Evolutionary conservation across 352 stramenopile genomes (phyloP).

Genomic region (Globisporangium emineosum): DNA sequence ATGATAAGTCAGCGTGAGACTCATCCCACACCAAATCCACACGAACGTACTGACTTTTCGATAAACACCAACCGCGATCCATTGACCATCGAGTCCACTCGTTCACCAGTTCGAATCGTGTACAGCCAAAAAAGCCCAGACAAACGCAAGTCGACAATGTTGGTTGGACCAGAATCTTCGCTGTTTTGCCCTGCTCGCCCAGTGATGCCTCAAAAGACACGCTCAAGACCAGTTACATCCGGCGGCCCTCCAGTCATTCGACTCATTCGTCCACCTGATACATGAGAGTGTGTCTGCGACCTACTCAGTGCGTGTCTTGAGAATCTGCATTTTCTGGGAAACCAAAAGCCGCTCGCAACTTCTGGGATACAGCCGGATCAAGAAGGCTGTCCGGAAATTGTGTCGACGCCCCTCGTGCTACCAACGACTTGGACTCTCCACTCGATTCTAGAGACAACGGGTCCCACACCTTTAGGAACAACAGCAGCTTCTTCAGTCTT

Average conservation of each 20-base stretch:
- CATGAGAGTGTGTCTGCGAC: neutral
- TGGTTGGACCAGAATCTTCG: neutral
- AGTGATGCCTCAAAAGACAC: conserved; percentile 7
- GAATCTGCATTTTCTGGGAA: conserved; percentile 17
- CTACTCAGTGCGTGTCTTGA: neutral
- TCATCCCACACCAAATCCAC: neutral
- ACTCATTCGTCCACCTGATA: conserved; percentile 34
- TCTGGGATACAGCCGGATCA: conserved; percentile 14
- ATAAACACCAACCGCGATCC: neutral
- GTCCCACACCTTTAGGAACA: conserved; percentile 61
- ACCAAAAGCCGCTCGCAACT: conserved; percentile 35
- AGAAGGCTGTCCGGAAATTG: conserved; percentile 39
- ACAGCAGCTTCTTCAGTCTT: conserved; percentile 44
- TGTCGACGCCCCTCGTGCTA: conserved; percentile 26
- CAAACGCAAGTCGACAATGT: neutral
- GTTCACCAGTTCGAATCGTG: conserved; percentile 17
- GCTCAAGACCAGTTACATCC: conserved; percentile 34
- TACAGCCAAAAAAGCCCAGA: conserved; percentile 14
- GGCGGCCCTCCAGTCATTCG: conserved; percentile 40
- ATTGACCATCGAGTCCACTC: neutral
- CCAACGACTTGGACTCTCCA: conserved; percentile 21
- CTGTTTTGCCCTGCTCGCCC: conserved; percentile 13
- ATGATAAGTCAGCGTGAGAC: conserved; percentile 25
- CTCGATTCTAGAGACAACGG: conserved; percentile 24
- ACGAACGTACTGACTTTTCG: neutral